Conservation (phyloP, 371 early-diverging fungal species). For the Mortierella sp. region DNA sequence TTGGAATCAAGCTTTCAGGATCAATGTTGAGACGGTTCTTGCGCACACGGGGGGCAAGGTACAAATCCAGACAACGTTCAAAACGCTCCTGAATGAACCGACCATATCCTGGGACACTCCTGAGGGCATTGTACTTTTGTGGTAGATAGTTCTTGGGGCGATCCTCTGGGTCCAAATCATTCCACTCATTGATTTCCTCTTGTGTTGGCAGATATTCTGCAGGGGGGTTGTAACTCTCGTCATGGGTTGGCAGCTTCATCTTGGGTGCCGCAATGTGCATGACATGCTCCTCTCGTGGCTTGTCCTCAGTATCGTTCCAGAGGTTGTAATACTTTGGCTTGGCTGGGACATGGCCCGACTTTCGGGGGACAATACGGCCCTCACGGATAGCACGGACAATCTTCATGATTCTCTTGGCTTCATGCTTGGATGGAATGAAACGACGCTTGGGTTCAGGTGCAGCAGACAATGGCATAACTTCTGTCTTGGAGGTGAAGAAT, state of each 20-base stretch:
- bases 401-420: constrained; percentile 91
- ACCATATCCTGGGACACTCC: constrained; percentile 89
- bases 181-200: constrained; percentile 84
- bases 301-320: constrained; percentile 80
- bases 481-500: constrained; percentile 90
- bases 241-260: constrained; percentile 88
- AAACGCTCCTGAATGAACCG: constrained; percentile 93
- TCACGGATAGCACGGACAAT: constrained; percentile 94
- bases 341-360: constrained; percentile 64
- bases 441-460: constrained; percentile 95
- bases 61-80: constrained; percentile 95
- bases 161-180: constrained; percentile 81
- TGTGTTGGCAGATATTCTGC: constrained; percentile 91
- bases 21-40: constrained; percentile 90
- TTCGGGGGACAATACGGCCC: constrained; percentile 83
- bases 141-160: constrained; percentile 87
- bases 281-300: constrained; percentile 67
- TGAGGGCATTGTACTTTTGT: constrained; percentile 81
- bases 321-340: constrained; percentile 85
- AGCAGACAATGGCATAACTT: constrained; percentile 80
- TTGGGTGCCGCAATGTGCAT: constrained; percentile 95
- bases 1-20: constrained; percentile 93
- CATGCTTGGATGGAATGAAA: constrained; percentile 95
- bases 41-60: constrained; percentile 92
- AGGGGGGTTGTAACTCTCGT: constrained; percentile 98